Evolutionary conservation across 306 rosid species (phyloP), one percentile per base, ranked within the genome.

Genomic region (Cicer judaicum): DNA sequence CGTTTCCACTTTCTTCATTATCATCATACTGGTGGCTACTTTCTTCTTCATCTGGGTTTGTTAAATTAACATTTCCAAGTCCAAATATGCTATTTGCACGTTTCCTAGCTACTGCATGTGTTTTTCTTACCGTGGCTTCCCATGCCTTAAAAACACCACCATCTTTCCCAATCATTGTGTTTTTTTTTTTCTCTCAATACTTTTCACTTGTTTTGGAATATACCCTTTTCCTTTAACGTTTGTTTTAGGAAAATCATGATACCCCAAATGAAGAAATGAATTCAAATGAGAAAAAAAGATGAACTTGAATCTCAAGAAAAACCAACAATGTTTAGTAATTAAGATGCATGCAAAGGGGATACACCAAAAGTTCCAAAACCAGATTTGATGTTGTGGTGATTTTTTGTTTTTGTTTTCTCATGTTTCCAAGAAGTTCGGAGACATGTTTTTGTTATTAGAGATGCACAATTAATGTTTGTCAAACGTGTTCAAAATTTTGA

Each of bases 41-140:
- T 13, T 83, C 76, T 57, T 77, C 84, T 1, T 81, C 87, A 0
- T 80, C 76, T 14, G 79, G 68, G 2, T 83, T 64, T 34, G 79
- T 73, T 5, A 86, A 48, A 0, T 85, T 52, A 47, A 84, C 73
- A 1, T 88, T 16, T 16, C 98, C 98, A 2, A 93, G 16, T 13
- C 98, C 98, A 6, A 93, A 91, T 54, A 91, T 81, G 84, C 89
- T 89, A 61, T 93, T 92, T 7, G 98, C 97, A 5, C 96, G 91
- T 62, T 86, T 89, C 60, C 88, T 93, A 0, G 98, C 88, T 7
- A 81, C 96, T 5, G 96, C 96, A 11, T 87, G 91, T 2, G 98
- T 93, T 61, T 75, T 91, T 46, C 93, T 88, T 64, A 93, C 68
- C 1, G 98, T 93, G 39, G 93, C 93, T 77, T 93, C 97, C 98